Evolutionary conservation across 371 early-diverging fungal genomes (phyloP).

Genomic region (Paramicrosporidium saccamoebae): DNA sequence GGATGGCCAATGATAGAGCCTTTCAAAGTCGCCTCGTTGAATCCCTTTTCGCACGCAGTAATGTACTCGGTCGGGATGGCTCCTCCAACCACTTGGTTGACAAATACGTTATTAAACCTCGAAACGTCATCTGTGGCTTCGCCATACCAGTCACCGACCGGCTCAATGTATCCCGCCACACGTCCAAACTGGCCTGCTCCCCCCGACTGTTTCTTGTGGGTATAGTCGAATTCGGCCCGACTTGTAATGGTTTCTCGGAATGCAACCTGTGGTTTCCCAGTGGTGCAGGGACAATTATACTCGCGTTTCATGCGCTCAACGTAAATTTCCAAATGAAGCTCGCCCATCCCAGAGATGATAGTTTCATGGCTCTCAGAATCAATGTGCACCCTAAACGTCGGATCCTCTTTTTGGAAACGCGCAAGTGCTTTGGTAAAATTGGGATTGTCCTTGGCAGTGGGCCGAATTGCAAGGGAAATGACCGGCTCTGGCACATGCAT

Average conservation of each 20-base stretch:
- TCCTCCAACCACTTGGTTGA: conserved; percentile 48
- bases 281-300: conserved; percentile 62
- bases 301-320: conserved; percentile 91
- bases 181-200: conserved; percentile 86
- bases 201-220: conserved; percentile 92
- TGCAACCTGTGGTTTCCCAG: conserved; percentile 84
- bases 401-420: conserved; percentile 86
- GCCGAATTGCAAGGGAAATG: conserved; percentile 58
- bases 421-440: conserved; percentile 80
- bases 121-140: conserved; percentile 13
- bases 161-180: conserved; percentile 69
- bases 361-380: conserved; percentile 73
- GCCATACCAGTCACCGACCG: no score
- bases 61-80: conserved; percentile 76
- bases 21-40: conserved; percentile 57
- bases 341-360: conserved; percentile 72
- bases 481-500: conserved; percentile 93
- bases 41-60: conserved; percentile 89
- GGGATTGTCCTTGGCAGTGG: conserved; percentile 56
- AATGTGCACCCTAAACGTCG: conserved; percentile 80
- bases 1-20: conserved; percentile 73
- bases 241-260: conserved; percentile 69
- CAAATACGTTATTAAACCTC: conserved; percentile 24
- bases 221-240: conserved; percentile 57
- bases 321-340: conserved; percentile 65